Percentiles rank a stretch among this genome's conserved stretches.
Evolutionary conservation across 2,329 filamentous ascomycete species (phyloP).

Genomic region (Colletotrichum cereale): DNA sequence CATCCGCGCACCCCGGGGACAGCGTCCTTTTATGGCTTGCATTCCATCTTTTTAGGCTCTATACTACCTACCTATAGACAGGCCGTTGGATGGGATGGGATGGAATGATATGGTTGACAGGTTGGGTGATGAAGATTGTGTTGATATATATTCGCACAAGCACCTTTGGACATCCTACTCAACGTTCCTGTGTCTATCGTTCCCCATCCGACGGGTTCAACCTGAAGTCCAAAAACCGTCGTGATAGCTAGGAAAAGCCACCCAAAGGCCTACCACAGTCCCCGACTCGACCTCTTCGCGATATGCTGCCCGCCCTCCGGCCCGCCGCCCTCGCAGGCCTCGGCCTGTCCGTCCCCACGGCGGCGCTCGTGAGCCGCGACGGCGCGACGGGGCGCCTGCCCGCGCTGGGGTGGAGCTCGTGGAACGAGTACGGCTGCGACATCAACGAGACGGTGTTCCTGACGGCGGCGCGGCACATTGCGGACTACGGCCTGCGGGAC

Average conservation of each 20-base stretch:
- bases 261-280: conserved; percentile 1
- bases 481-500: conserved; percentile 63
- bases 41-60: not conserved
- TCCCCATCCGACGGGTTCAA: conserved; percentile 5
- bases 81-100: not conserved
- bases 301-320: conserved; percentile 21
- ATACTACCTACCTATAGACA: not conserved
- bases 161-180: conserved; percentile 4
- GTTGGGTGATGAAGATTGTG: not conserved
- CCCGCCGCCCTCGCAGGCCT: conserved; percentile 18
- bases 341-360: conserved; percentile 14
- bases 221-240: not conserved
- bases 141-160: not conserved
- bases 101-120: not conserved
- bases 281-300: not conserved
- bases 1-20: conserved; percentile 20
- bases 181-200: not conserved
- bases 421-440: conserved; percentile 65
- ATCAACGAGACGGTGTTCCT: conserved; percentile 64
- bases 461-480: conserved; percentile 59
- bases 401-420: conserved; percentile 63
- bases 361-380: conserved; percentile 38
- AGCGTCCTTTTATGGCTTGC: conserved; percentile 20
- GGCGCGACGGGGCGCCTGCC: conserved; percentile 48
- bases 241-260: not conserved